These are phyloP conservation scores for Corymbia citriodora DNA, from an alignment of 441 rosid species.

Conservation along the genomic window DNA sequence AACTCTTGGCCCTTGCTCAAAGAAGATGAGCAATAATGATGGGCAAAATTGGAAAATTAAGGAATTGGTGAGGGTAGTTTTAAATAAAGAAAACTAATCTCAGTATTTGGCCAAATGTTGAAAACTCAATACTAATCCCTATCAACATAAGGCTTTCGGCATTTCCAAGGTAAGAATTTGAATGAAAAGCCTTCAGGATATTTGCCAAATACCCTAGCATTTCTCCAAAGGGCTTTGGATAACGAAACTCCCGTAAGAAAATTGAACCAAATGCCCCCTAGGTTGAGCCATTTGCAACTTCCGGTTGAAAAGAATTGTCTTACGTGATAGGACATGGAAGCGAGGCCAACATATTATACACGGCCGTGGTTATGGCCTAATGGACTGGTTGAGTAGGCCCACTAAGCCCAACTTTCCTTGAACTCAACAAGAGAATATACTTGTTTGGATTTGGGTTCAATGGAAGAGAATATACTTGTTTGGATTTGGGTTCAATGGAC, in stretches of 20 bases:
- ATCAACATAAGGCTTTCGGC: accelerated
- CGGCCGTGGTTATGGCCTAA: not conserved
- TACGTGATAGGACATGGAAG: not conserved
- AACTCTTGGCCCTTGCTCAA: too few species aligned
- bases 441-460: not conserved
- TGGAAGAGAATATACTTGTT: not conserved
- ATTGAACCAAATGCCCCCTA: too few species aligned
- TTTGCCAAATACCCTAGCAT: too few species aligned
- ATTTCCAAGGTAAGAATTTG: too few species aligned
- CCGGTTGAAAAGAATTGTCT: not conserved
- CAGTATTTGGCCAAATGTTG: too few species aligned
- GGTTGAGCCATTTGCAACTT: not conserved
- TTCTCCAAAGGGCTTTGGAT: accelerated
- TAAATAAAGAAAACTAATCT: too few species aligned
- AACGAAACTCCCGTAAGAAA: accelerated
- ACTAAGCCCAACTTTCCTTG: not conserved
- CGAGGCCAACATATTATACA: not conserved
- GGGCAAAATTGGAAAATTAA: too few species aligned
- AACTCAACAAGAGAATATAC: not conserved
- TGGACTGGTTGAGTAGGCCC: not conserved
- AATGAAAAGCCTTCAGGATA: accelerated
- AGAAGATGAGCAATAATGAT: too few species aligned
- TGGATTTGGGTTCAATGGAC: not conserved
- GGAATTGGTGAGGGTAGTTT: too few species aligned
- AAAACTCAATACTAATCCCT: too few species aligned